These are phyloP conservation scores for Pontederia crassipes DNA, from an alignment of 176 grass and related monocot genomes.

Conservation along the genomic window DNA sequence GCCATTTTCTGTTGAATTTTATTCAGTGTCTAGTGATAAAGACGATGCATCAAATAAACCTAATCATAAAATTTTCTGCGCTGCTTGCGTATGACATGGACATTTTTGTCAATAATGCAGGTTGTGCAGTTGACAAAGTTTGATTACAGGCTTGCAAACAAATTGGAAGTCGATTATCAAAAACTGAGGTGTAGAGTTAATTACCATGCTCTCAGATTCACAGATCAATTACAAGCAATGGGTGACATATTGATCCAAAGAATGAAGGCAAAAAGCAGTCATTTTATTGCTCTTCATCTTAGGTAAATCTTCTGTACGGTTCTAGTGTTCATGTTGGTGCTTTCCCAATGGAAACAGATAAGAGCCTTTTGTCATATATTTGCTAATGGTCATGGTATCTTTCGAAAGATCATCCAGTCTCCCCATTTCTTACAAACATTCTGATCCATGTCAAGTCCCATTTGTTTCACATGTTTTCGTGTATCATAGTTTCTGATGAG, in stretches of 20 bases:
- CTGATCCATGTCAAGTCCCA: background rate
- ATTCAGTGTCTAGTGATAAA: background rate
- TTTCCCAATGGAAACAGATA: background rate
- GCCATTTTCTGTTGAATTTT: slow-evolving; percentile 3
- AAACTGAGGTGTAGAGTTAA: slow-evolving; percentile 23
- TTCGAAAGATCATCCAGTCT: too few species aligned
- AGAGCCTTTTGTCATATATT: background rate
- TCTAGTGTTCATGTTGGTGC: background rate
- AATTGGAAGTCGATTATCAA: slow-evolving; percentile 17
- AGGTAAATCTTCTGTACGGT: background rate
- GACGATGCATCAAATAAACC: too few species aligned
- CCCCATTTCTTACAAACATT: too few species aligned
- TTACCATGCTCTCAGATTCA: slow-evolving; percentile 19
- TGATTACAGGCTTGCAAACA: slow-evolving; percentile 20
- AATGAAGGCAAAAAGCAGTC: slow-evolving; percentile 19
- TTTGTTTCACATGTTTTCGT: background rate
- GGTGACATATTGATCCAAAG: slow-evolving; percentile 16
- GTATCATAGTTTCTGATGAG: too few species aligned
- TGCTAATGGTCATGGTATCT: background rate
- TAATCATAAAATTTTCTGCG: too few species aligned
- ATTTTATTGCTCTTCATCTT: slow-evolving; percentile 23
- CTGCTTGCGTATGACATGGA: background rate
- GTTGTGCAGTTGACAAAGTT: slow-evolving; percentile 16
- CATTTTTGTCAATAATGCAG: slow-evolving; percentile 7
- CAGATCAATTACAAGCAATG: slow-evolving; percentile 14